These are phyloP conservation scores for Scedosporium apiospermum DNA, from an alignment of 2,329 filamentous ascomycete genomes.

Conservation along the genomic window DNA sequence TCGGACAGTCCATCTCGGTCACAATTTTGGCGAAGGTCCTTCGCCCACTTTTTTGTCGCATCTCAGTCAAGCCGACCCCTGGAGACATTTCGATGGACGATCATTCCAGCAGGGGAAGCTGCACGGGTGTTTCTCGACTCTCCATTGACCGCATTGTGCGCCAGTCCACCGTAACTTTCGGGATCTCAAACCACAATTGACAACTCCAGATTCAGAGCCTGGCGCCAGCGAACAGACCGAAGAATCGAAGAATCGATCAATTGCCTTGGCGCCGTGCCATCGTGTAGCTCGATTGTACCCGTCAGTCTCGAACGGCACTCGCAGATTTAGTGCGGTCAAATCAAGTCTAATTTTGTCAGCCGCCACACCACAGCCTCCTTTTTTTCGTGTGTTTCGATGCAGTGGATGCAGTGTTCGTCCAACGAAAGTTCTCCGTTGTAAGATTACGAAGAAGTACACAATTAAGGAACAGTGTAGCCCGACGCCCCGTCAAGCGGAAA, in stretches of 20 bases:
- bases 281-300: too few relatives aligned
- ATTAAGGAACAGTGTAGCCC: not conserved
- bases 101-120: constrained; percentile 1
- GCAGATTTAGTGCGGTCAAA: not conserved
- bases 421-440: not conserved
- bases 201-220: not conserved
- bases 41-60: not conserved
- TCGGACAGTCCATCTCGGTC: too few relatives aligned
- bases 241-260: too few relatives aligned
- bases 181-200: not conserved
- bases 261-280: too few relatives aligned
- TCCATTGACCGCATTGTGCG: not conserved
- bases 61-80: not conserved
- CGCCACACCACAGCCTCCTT: not conserved
- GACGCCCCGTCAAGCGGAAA: too few relatives aligned
- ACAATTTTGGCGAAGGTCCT: not conserved
- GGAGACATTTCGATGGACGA: not conserved
- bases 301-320: too few relatives aligned
- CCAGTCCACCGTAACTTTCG: too few relatives aligned
- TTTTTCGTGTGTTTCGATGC: not conserved
- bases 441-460: not conserved
- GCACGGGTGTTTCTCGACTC: not conserved
- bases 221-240: too few relatives aligned
- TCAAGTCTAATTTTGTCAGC: not conserved
- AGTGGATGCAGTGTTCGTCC: not conserved